phyloP scores from a whole-genome alignment of 225 moss, liverwort and hornwort species.

The Asterella californica region DNA sequence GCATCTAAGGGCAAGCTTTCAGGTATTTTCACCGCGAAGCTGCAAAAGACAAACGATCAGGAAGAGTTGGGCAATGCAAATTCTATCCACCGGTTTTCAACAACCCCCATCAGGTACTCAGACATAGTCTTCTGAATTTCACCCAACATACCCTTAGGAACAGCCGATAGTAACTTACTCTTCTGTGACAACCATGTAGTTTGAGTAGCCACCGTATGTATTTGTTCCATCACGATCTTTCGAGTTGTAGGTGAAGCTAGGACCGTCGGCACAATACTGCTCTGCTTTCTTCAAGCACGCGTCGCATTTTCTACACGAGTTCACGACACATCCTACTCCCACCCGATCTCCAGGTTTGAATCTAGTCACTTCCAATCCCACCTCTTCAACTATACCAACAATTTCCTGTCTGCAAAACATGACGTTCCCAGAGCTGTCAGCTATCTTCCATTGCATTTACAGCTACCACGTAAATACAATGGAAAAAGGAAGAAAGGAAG shows the following conservation, averaged over 20 bases:
- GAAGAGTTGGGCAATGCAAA: not conserved
- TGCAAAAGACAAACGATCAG: not conserved
- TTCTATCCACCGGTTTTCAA: not conserved
- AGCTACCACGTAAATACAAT: too few relatives aligned
- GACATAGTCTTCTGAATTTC: too few relatives aligned
- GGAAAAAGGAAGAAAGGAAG: not conserved
- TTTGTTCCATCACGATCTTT: conserved; percentile 40
- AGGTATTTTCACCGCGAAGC: not conserved
- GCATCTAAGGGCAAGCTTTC: conserved; percentile 44
- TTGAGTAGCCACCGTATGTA: conserved; percentile 38
- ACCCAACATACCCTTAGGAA: too few relatives aligned
- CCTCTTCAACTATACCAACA: conserved; percentile 14
- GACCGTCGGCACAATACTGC: conserved; percentile 15
- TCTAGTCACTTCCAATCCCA: conserved; percentile 27
- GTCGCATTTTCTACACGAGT: conserved; percentile 28
- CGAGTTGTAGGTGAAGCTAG: conserved; percentile 41
- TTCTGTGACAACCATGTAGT: conserved; percentile 34
- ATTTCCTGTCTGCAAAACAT: conserved; percentile 25
- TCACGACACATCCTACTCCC: conserved; percentile 30
- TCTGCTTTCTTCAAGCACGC: conserved; percentile 11
- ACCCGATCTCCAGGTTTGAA: conserved; percentile 28
- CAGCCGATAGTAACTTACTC: conserved; percentile 1
- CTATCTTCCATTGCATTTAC: too few relatives aligned
- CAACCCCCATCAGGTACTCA: too few relatives aligned
- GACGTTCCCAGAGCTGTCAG: too few relatives aligned